Evolutionary conservation across 768 basidiomycete genomes (phyloP), one percentile per base, ranked within the genome.

Genomic region (Tulasnella sp.): DNA sequence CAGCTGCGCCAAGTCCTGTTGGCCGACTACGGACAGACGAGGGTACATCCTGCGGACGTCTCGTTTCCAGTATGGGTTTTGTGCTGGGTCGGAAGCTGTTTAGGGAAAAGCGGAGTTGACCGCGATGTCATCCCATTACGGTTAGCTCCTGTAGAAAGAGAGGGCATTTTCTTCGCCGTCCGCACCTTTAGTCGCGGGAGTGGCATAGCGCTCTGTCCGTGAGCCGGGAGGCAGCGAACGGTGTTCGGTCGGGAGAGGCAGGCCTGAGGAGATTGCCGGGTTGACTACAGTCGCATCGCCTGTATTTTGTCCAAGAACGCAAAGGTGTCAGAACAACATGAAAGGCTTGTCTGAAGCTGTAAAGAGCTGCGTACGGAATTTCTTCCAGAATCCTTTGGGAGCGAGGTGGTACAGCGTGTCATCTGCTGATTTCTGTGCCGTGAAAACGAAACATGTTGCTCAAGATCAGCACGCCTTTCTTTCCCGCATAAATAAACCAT

Each of bases 21-120:
- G 96, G 5, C 94, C 93, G 78, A 98, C 87, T 26, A 94, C 90
- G 3, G 95, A 96, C 39, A 95, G 90, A 81, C 92, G 93, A n/a
- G 96, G 95, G 84, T 96, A 98, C 46, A 90, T 90, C 74, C 96
- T 91, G 78, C 95, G 91, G 82, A 96, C 93, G 85, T 98, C 96
- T 79, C 96, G 93, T 85, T 97, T 97, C 91, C 92, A 96, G 88
- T 98, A 98, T 77, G 93, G 93, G 84, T 94, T 95, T 86, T 94
- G 88, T 42, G 94, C 94, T 51, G 89, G 89, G 85, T 95, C 94
- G 61, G 93, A 95, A 32, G 93, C 93, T 93, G 80, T 23, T 42
- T 35, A 74, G 77, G 29, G 40, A 26, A 15, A n/a, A n/a, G 7
- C 71, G 32, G 79, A 46, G 77, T 72, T 26, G 46, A n/a, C 10